Conservation (phyloP, 495 filamentous ascomycete species). For the Aspergillus avenaceus region DNA sequence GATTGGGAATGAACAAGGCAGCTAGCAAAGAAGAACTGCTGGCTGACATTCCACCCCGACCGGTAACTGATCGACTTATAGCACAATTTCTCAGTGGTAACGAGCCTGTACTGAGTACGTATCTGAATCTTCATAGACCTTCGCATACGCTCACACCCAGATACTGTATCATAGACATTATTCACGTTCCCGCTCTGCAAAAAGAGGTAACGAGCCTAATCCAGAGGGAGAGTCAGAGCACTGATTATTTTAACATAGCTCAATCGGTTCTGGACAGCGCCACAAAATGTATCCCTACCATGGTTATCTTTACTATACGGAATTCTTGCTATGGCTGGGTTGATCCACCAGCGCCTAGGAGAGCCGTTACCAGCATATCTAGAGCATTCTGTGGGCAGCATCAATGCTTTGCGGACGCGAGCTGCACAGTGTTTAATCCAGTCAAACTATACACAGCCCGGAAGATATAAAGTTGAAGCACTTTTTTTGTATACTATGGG, state of each 20-base stretch:
- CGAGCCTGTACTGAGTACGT: constrained; percentile 38
- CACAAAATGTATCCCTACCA: constrained; percentile 26
- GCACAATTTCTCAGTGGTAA: constrained; percentile 40
- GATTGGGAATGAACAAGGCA: constrained; percentile 33
- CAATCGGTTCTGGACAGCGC: constrained; percentile 32
- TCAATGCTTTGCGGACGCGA: constrained; percentile 18
- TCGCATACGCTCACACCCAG: neutral
- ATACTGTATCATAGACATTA: constrained; percentile 1
- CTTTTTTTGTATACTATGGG: constrained; percentile 33
- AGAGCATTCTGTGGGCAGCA: neutral
- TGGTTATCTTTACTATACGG: constrained; percentile 37
- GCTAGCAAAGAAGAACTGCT: constrained; percentile 35
- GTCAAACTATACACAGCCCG: constrained; percentile 31
- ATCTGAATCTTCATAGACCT: neutral
- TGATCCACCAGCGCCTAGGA: constrained; percentile 24
- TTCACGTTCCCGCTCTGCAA: constrained; percentile 14
- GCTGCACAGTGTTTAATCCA: constrained; percentile 30
- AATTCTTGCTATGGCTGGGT: constrained; percentile 28
- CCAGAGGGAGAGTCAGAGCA: neutral
- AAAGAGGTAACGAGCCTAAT: constrained; percentile 7
- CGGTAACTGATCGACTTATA: constrained; percentile 41
- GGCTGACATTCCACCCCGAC: constrained; percentile 35
- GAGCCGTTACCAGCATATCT: constrained; percentile 21
- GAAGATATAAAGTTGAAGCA: constrained; percentile 33
- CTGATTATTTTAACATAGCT: constrained; percentile 17